Evolutionary conservation across 345 rosid species (phyloP).

Genomic region (Murraya paniculata): DNA sequence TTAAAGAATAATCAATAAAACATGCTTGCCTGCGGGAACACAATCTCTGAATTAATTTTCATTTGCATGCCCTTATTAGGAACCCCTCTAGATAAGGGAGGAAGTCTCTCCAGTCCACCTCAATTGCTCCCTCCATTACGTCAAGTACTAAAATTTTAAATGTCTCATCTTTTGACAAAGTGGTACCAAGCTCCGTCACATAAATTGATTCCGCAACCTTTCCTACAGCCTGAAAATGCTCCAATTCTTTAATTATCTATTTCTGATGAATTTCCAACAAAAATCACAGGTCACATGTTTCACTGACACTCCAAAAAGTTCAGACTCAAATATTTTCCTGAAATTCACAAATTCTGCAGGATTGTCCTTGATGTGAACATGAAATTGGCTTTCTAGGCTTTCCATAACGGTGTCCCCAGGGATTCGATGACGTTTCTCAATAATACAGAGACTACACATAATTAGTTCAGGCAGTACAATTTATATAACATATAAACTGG

Average conservation of each 20-base stretch:
- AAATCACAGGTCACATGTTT: constrained; percentile 51
- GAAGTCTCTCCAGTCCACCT: constrained; percentile 95
- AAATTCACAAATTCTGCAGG: constrained; percentile 56
- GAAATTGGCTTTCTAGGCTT: constrained; percentile 43
- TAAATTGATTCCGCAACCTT: constrained; percentile 55
- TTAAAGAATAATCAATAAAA: background rate
- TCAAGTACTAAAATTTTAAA: constrained; percentile 54
- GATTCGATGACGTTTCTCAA: constrained; percentile 54
- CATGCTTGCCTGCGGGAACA: constrained; percentile 49
- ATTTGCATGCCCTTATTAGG: constrained; percentile 56
- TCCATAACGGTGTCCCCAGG: constrained; percentile 60
- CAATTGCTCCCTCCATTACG: constrained; percentile 77
- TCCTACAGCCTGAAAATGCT: constrained; percentile 55
- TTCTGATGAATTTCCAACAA: background rate
- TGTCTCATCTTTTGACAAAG: constrained; percentile 57
- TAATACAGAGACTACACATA: background rate
- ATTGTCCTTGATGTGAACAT: constrained; percentile 28
- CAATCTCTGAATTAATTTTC: constrained; percentile 49
- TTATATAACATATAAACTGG: background rate
- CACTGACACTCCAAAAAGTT: constrained; percentile 65
- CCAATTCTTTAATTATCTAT: background rate
- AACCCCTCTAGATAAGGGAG: constrained; percentile 82
- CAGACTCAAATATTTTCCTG: constrained; percentile 66
- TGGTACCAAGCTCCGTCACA: constrained; percentile 56
- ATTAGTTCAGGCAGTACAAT: background rate